Evolutionary conservation across 139 green algal genomes (phyloP).

Genomic region (Trebouxia sp.): DNA sequence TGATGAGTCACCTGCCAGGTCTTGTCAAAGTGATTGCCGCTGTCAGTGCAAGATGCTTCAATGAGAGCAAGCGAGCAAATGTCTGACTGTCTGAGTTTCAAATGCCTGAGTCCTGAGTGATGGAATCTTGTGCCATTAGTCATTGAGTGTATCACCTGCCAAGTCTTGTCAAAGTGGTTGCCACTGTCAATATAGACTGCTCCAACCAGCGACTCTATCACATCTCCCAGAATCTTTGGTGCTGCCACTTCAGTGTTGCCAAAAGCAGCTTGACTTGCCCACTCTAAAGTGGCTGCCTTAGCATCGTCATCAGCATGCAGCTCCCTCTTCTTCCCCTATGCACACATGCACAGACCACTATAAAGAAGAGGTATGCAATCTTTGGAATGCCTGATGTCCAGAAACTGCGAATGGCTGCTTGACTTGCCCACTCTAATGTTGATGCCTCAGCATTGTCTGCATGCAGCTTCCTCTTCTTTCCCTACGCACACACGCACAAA

Average conservation of each 20-base stretch:
- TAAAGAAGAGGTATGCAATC: background rate
- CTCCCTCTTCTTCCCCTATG: background rate
- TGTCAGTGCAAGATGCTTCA: too few species aligned
- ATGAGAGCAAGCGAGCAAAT: too few species aligned
- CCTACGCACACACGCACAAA: too few species aligned
- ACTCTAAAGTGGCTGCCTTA: constrained; percentile 1
- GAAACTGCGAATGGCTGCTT: too few species aligned
- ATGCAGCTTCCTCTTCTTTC: too few species aligned
- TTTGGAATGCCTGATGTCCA: too few species aligned
- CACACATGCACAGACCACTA: background rate
- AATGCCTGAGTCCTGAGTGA: too few species aligned
- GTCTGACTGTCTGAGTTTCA: too few species aligned
- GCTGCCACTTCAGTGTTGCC: constrained; percentile 6
- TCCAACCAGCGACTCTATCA: constrained; percentile 54
- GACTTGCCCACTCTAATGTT: too few species aligned
- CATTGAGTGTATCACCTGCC: background rate
- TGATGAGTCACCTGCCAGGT: too few species aligned
- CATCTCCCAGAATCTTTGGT: constrained; percentile 55
- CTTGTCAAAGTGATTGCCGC: too few species aligned
- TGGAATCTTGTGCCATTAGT: background rate
- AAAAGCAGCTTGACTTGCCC: constrained; percentile 23
- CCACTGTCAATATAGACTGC: constrained; percentile 55
- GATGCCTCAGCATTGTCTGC: too few species aligned
- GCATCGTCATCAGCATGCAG: constrained; percentile 25
- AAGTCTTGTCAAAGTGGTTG: constrained; percentile 30